Conservation (phyloP, 2,329 filamentous ascomycete genomes). For the Paecilomyces formosus region DNA sequence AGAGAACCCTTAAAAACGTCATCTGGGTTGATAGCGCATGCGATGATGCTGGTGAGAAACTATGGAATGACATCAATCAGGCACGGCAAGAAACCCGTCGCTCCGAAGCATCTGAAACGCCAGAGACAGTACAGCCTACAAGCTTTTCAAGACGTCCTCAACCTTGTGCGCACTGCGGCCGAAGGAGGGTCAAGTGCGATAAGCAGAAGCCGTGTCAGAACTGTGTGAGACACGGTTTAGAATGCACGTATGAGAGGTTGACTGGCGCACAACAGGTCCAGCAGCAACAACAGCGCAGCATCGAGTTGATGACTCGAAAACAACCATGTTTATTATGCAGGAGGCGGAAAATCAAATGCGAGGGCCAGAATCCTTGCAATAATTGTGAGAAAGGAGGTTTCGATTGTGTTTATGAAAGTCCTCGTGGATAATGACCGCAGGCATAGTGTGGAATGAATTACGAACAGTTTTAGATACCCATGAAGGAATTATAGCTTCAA, state of each 20-base stretch:
- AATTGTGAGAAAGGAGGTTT: neutral
- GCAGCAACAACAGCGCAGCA: neutral
- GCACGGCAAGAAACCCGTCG: neutral
- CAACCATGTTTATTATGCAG: neutral
- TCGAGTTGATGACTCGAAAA: neutral
- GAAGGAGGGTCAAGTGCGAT: constrained; percentile 3
- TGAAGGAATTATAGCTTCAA: too few relatives aligned
- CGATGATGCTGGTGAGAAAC: constrained; percentile 17
- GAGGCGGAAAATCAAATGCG: neutral
- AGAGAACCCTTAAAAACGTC: constrained; percentile 16
- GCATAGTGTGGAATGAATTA: neutral
- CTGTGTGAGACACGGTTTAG: neutral
- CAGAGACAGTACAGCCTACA: neutral
- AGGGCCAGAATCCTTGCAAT: neutral
- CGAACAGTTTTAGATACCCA: too few relatives aligned
- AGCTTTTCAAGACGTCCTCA: neutral
- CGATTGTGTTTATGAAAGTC: neutral
- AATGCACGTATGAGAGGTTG: neutral
- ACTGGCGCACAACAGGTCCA: neutral
- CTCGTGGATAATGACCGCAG: neutral
- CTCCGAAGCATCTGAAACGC: neutral
- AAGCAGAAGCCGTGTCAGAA: constrained; percentile 4
- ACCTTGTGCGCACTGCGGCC: constrained; percentile 1
- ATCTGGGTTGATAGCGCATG: constrained; percentile 30
- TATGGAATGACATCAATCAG: constrained; percentile 15